These are phyloP conservation scores for Limnomonas spitsbergensis DNA, from an alignment of 139 green algal species.

Conservation along the genomic window DNA sequence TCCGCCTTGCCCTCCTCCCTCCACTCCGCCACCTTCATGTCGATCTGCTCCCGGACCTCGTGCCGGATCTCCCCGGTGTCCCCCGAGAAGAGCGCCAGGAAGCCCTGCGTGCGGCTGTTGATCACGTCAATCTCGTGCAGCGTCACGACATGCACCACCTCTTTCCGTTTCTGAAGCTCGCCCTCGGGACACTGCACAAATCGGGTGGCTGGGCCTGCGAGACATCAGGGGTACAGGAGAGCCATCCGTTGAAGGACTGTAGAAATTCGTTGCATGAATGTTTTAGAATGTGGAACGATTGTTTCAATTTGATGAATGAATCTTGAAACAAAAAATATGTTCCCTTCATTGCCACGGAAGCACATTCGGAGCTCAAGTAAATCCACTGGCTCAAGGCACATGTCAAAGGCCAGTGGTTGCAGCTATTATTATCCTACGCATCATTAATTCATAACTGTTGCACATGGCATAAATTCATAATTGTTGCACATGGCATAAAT, in stretches of 20 bases:
- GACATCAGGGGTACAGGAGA: neutral
- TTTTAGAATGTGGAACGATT: too few species aligned
- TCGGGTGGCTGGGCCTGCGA: conserved; percentile 79
- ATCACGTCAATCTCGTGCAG: conserved; percentile 99
- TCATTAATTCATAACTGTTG: too few species aligned
- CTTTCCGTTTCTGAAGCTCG: conserved; percentile 96
- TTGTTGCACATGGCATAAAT: too few species aligned
- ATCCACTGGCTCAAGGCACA: too few species aligned
- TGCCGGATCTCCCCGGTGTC: conserved; percentile 97
- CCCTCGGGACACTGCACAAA: conserved; percentile 98
- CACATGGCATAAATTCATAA: too few species aligned
- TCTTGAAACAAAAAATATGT: too few species aligned
- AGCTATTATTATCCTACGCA: too few species aligned
- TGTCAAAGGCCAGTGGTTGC: too few species aligned
- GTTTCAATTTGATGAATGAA: too few species aligned
- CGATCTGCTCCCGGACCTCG: conserved; percentile 94
- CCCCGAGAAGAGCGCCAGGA: conserved; percentile 95
- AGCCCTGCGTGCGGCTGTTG: conserved; percentile 91
- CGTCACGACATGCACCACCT: conserved; percentile 96
- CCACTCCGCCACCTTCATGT: conserved; percentile 88
- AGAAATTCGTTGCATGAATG: too few species aligned
- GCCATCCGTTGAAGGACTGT: neutral
- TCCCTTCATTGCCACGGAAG: too few species aligned
- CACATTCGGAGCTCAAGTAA: too few species aligned
- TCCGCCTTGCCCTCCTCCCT: conserved; percentile 98